Base-by-base conservation (phyloP, 2,329 filamentous ascomycete genomes). In the Pseudocercospora crystallina region DNA sequence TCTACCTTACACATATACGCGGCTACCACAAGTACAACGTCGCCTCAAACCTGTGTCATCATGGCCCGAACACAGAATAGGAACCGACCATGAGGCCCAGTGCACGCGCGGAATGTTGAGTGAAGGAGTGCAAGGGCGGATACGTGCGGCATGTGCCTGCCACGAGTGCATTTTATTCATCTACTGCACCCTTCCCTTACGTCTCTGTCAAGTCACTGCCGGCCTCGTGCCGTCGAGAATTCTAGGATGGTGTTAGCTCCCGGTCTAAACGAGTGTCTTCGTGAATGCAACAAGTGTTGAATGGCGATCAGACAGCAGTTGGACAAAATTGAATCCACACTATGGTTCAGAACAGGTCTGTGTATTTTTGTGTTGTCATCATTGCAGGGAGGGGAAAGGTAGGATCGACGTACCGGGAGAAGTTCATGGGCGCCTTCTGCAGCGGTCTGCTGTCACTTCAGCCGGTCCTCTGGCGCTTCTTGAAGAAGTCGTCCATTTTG, bases 401-500 rank as follows among this genome's bases (percentile, higher is more conserved):
- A 34, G 26, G 17, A 36, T 15, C 30, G 35, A 53, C 56, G 51
- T 57, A 58, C 56, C 51, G 20, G 20, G 20, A 26, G 20, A 3
- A 26, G 7, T 3, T 26, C 7, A 4, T 26, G 20, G 20, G 7
- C 20, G 20, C 20, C 20, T 7, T 49, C 43, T 35, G 9, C 33
- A 33, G 35, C 34, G 41, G 12, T n/a, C 17, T n/a, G 10, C 20
- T 37, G 26, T 15, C 36, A 29, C 31, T 17, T 65, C 61, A 65
- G 42, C 40, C 43, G 15, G 43, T 60, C 37, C 60, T 54, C 43
- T 62, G 61, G 30, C 59, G 58, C 64, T 84, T 51, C 34, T 53
- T 84, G 69, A 96, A 91, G 73, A 94, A 96, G 0, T 80, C 80
- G 39, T 89, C 83, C 61, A 96, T 80, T 13, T 80, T 89, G 64